phyloP scores from a whole-genome alignment of 352 stramenopile genomes.

The Lagenidium sp. region DNA sequence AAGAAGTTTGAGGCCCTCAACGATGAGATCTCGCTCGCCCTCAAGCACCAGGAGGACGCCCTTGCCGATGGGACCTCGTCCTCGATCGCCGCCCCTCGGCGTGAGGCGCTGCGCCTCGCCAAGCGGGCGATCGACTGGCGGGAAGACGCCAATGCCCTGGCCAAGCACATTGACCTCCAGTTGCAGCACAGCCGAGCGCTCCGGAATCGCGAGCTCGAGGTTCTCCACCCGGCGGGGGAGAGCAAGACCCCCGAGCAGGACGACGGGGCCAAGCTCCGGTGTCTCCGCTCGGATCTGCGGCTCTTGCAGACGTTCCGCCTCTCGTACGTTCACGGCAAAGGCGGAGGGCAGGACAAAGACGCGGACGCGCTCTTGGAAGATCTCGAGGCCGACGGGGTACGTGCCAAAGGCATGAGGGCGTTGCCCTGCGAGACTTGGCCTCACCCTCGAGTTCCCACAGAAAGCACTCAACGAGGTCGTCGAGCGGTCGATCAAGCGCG shows the following conservation, averaged over 20 bases:
- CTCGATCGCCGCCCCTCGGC: conserved; percentile 13
- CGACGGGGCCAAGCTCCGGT: conserved; percentile 22
- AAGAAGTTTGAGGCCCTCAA: conserved; percentile 69
- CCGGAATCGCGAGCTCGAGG: conserved; percentile 41
- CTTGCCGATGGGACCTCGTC: conserved; percentile 10
- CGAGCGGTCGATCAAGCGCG: conserved; percentile 45
- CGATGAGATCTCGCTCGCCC: conserved; percentile 46
- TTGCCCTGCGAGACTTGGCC: no score
- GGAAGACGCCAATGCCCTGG: conserved; percentile 53
- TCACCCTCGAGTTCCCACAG: conserved; percentile 13
- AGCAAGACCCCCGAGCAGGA: conserved; percentile 36
- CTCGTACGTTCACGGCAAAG: conserved; percentile 17
- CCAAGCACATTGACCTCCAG: conserved; percentile 69
- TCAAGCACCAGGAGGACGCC: conserved; percentile 43
- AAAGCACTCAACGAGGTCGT: conserved; percentile 46
- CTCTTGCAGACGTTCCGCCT: conserved; percentile 62
- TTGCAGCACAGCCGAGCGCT: conserved; percentile 59
- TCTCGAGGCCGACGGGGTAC: conserved; percentile 1
- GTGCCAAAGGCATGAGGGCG: conserved; percentile 2
- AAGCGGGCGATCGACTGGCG: conserved; percentile 59
- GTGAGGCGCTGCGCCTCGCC: conserved; percentile 36
- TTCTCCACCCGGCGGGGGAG: conserved; percentile 16
- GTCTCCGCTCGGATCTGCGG: conserved; percentile 30
- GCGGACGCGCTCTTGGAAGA: conserved; percentile 2
- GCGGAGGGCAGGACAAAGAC: conserved; percentile 25